Evolutionary conservation across 2,329 filamentous ascomycete genomes (phyloP).

Genomic region (Elsinoe fawcettii): DNA sequence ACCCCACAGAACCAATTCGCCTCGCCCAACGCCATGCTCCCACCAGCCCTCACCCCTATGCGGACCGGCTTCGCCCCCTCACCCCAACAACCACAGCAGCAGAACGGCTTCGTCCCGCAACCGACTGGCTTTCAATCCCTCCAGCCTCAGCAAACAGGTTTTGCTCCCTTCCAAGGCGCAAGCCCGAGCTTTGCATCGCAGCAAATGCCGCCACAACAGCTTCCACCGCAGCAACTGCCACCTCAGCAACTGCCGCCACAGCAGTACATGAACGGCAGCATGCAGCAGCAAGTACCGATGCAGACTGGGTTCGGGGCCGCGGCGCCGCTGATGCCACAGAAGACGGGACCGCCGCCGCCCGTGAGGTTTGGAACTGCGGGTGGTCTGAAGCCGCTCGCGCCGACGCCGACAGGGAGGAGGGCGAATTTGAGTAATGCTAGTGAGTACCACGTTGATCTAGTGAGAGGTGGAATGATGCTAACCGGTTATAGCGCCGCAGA

Average conservation of each 20-base stretch:
- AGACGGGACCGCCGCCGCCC: conserved; percentile 77
- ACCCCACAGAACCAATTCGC: conserved; percentile 31
- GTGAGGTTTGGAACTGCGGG: conserved; percentile 77
- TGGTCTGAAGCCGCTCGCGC: conserved; percentile 65
- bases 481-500: conserved; percentile 52
- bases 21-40: conserved; percentile 40
- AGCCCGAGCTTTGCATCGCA: not conserved
- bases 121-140: conserved; percentile 49
- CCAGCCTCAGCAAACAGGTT: conserved; percentile 47
- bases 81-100: conserved; percentile 12
- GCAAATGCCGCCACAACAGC: not conserved
- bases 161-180: not conserved
- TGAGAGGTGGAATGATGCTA: conserved; percentile 14
- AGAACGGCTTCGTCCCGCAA: conserved; percentile 32
- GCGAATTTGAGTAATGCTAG: conserved; percentile 92
- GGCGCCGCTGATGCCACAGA: conserved; percentile 62
- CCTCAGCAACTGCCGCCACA: conserved; percentile 5
- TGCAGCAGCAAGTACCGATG: conserved; percentile 22
- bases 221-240: conserved; percentile 1
- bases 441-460: conserved; percentile 50
- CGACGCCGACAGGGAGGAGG: conserved; percentile 80
- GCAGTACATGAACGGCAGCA: conserved; percentile 16
- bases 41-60: conserved; percentile 41
- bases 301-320: conserved; percentile 7
- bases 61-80: conserved; percentile 37